phyloP scores from a whole-genome alignment of 345 rosid species.

The Laguncularia racemosa region DNA sequence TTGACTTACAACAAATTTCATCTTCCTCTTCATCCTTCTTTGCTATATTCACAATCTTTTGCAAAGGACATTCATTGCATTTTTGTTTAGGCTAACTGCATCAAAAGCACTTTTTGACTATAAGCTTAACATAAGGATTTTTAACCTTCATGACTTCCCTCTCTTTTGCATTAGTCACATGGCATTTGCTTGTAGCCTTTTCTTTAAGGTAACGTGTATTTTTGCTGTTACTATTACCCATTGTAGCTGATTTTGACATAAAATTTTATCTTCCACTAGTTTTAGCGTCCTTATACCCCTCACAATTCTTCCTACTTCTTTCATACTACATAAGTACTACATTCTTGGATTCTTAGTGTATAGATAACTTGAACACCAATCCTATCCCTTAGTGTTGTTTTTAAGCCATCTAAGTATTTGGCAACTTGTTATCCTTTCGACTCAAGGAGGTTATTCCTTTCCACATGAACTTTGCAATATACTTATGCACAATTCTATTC shows the following conservation, averaged over 20 bases:
- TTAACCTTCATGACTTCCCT: too few species aligned
- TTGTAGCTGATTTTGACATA: too few species aligned
- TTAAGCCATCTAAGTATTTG: background rate
- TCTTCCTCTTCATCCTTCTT: too few species aligned
- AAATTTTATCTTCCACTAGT: too few species aligned
- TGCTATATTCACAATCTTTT: background rate
- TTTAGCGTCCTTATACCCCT: background rate
- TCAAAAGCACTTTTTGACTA: background rate
- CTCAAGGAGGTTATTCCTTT: background rate
- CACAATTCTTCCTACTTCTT: background rate
- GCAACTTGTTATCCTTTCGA: slow-evolving; percentile 2
- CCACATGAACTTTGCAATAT: background rate
- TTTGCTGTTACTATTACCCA: too few species aligned
- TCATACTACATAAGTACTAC: background rate
- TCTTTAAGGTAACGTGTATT: too few species aligned
- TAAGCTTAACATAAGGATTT: background rate
- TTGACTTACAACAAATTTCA: too few species aligned
- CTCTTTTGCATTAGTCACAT: too few species aligned
- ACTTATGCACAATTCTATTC: slow-evolving; percentile 6
- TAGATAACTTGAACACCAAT: background rate
- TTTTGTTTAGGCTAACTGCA: background rate
- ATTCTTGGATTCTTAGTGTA: background rate
- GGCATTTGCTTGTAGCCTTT: too few species aligned
- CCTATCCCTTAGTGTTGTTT: background rate
- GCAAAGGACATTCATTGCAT: background rate